Base-by-base conservation (phyloP, 495 filamentous ascomycete genomes). In the Penicillium taxi region DNA sequence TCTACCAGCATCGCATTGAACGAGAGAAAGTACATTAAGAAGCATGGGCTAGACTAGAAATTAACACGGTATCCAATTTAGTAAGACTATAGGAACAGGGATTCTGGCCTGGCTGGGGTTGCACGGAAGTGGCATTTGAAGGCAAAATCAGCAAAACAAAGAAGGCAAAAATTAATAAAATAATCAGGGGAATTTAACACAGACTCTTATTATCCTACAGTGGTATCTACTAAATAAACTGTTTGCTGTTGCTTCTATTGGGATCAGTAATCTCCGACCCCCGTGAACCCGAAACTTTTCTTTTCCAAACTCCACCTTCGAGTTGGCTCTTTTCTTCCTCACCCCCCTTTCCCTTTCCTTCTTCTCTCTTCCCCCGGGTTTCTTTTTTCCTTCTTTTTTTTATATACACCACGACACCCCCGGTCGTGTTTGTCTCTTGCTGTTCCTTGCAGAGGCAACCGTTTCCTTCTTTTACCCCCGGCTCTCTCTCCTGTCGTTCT, bases 301-400 rank as follows among this genome's bases (percentile, higher is more conserved):
- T 58, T 57, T 61, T 61, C 51, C 41, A 52, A 58, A 52, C 51
- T 60, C 52, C 55, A 61, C 55, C 52, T n/a, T 47, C 43, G 46
- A 53, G 45, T 44, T 45, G 35, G 28, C 39, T 27, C 32, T 50
- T 45, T 47, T 55, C 37, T 30, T 43, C 50, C 47, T 34, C 51
- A 37, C 44, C 34, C 48, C 52, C 47, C 38, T 44, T 50, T 43
- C 44, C 44, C 40, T 42, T 45, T 39, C 34, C 37, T 24, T 33
- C 45, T 26, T 37, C 44, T 41, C 41, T 44, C 41, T 45, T 39
- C 52, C 32, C 40, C 37, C 18, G 21, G 34, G 28, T 41, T 34
- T 40, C 39, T 50, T 41, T 19, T 34, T 44, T 30, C n/a, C n/a
- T n/a, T n/a, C n/a, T n/a, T n/a, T n/a, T n/a, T n/a, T n/a, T n/a